A percentile compares a stretch with the other conserved stretches of the same genome.
phyloP scores from a whole-genome alignment of 768 basidiomycete genomes.

The Podaxis sp. region DNA sequence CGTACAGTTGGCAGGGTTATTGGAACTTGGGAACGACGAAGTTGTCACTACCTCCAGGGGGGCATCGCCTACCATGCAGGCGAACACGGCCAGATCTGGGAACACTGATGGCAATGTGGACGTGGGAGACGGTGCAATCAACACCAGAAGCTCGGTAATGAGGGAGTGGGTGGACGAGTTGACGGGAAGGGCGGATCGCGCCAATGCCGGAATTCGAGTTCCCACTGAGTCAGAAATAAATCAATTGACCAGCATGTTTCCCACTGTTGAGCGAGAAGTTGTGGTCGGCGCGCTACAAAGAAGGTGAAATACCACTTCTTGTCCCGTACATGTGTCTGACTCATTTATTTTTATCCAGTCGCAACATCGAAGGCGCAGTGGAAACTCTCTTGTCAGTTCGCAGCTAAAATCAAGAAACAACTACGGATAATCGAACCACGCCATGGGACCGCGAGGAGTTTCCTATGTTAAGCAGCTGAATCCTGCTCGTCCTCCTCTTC shows the following conservation, averaged over 20 bases:
- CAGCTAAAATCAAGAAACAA: conserved; percentile 9
- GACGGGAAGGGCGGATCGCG: conserved; percentile 59
- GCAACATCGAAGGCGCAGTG: conserved; percentile 79
- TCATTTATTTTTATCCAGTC: conserved; percentile 36
- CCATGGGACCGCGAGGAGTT: not conserved
- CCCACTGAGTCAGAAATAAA: conserved; percentile 76
- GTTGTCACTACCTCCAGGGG: conserved; percentile 58
- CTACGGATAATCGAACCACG: not conserved
- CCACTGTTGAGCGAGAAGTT: conserved; percentile 68
- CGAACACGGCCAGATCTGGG: conserved; percentile 12
- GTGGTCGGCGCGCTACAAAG: conserved; percentile 77
- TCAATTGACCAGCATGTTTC: conserved; percentile 80
- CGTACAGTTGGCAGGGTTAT: conserved; percentile 22
- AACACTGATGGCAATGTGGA: conserved; percentile 20
- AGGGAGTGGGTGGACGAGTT: conserved; percentile 81
- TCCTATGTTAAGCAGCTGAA: conserved; percentile 7
- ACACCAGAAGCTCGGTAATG: conserved; percentile 49
- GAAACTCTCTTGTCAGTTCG: conserved; percentile 59
- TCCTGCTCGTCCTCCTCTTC: conserved; percentile 28
- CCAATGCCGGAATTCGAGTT: conserved; percentile 58
- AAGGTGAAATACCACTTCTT: conserved; percentile 49
- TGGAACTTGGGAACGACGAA: conserved; percentile 46
- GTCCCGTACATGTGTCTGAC: not conserved
- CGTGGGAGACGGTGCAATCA: conserved; percentile 23
- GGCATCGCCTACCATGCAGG: not conserved